A percentile compares a stretch with the other conserved stretches of the same genome.
Conservation (phyloP, 2,329 filamentous ascomycete species). For the Trichocomaceae sp. region DNA sequence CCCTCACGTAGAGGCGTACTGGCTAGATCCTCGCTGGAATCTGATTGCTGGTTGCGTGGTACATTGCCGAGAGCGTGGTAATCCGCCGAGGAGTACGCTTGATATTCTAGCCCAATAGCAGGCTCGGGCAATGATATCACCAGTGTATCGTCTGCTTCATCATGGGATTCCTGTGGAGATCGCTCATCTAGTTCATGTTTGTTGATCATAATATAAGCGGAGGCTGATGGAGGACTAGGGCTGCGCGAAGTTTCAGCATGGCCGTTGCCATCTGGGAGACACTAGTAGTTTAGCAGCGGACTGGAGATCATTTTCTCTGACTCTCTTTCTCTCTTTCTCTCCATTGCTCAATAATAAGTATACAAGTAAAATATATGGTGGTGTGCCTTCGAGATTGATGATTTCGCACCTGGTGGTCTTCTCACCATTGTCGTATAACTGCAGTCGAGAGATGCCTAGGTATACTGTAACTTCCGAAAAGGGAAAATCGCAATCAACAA, state of each 20-base stretch:
- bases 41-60: not conserved
- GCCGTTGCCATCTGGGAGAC: not conserved
- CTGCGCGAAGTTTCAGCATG: not conserved
- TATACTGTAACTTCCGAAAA: not conserved
- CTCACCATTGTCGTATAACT: constrained; percentile 1
- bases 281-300: constrained; percentile 4
- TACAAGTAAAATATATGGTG: not conserved
- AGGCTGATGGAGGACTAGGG: not conserved
- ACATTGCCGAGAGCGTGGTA: not conserved
- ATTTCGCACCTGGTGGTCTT: constrained; percentile 3
- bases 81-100: not conserved
- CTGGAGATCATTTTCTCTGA: not conserved
- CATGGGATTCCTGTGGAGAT: not conserved
- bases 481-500: not conserved
- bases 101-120: not conserved
- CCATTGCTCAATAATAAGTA: not conserved
- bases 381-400: not conserved
- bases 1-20: not conserved
- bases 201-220: not conserved
- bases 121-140: not conserved
- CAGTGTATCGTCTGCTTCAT: not conserved
- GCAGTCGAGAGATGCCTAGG: not conserved
- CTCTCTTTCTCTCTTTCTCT: not conserved
- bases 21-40: not conserved
- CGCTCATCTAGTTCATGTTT: not conserved